These are phyloP conservation scores for Fusarium bulbicola DNA, from an alignment of 2,329 filamentous ascomycete species.

Conservation along the genomic window DNA sequence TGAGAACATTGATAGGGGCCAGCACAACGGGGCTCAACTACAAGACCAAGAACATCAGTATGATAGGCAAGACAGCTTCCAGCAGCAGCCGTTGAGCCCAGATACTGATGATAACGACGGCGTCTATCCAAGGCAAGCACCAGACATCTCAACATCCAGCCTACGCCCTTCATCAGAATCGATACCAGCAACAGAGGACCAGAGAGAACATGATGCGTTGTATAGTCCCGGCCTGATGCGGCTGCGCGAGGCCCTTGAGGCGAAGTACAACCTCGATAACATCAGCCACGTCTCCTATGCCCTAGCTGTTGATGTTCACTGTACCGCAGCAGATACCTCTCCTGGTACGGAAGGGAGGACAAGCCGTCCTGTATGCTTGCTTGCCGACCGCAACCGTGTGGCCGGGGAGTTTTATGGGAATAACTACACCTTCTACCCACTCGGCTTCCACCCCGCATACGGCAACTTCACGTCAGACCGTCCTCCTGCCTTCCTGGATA, in stretches of 20 bases:
- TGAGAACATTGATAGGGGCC: fast-evolving
- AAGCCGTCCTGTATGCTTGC: neutral
- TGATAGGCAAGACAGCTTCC: neutral
- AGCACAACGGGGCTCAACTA: neutral
- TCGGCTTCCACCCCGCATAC: neutral
- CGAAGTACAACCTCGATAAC: neutral
- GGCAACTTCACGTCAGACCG: neutral
- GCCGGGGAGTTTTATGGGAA: neutral
- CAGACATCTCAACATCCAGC: neutral
- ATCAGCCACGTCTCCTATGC: neutral
- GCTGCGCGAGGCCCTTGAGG: neutral
- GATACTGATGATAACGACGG: neutral
- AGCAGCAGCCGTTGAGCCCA: neutral
- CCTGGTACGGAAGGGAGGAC: neutral
- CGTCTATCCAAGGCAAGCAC: neutral
- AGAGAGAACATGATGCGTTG: neutral
- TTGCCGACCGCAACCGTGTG: neutral
- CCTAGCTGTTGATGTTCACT: neutral
- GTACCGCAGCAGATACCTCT: fast-evolving
- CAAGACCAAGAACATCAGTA: neutral
- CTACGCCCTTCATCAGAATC: neutral
- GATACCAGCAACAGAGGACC: neutral
- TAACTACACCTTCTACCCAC: neutral
- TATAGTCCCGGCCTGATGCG: neutral
- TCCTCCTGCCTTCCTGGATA: neutral